phyloP scores from a whole-genome alignment of 139 green algal species.

The Coccomyxa sp. region DNA sequence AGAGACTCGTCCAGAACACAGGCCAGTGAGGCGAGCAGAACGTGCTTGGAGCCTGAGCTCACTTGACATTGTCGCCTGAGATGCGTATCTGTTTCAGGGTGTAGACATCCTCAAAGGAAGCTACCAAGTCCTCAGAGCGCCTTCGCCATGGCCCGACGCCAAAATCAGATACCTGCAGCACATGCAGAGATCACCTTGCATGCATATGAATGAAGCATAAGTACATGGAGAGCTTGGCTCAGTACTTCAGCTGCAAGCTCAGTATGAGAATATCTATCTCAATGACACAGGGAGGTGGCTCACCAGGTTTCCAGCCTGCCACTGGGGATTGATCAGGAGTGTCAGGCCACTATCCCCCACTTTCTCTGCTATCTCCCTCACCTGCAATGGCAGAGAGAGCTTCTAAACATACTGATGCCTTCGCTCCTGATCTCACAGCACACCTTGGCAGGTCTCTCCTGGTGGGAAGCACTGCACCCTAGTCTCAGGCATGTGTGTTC shows the following conservation, averaged over 20 bases:
- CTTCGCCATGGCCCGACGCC: constrained; percentile 34
- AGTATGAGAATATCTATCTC: background rate
- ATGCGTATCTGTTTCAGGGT: constrained; percentile 63
- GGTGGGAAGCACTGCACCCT: background rate
- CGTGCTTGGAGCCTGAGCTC: background rate
- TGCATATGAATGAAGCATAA: constrained; percentile 16
- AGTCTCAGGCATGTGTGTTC: no score
- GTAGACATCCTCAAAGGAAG: constrained; percentile 61
- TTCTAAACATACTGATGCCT: background rate
- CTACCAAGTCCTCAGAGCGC: constrained; percentile 42
- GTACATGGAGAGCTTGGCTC: background rate
- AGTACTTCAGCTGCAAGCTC: background rate
- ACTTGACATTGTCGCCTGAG: constrained; percentile 52
- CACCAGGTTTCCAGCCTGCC: constrained; percentile 43
- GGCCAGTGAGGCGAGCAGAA: no score
- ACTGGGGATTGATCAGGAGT: constrained; percentile 82
- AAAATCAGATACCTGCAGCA: no score
- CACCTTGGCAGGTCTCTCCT: background rate
- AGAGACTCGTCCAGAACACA: no score
- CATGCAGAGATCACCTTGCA: no score
- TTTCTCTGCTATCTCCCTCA: constrained; percentile 20
- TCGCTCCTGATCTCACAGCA: no score
- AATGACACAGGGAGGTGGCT: constrained; percentile 39
- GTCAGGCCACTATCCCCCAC: constrained; percentile 39
- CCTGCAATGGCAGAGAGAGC: constrained; percentile 1